Evolutionary conservation across 148 eudicot genomes (phyloP).

Genomic region (Simmondsia chinensis): DNA sequence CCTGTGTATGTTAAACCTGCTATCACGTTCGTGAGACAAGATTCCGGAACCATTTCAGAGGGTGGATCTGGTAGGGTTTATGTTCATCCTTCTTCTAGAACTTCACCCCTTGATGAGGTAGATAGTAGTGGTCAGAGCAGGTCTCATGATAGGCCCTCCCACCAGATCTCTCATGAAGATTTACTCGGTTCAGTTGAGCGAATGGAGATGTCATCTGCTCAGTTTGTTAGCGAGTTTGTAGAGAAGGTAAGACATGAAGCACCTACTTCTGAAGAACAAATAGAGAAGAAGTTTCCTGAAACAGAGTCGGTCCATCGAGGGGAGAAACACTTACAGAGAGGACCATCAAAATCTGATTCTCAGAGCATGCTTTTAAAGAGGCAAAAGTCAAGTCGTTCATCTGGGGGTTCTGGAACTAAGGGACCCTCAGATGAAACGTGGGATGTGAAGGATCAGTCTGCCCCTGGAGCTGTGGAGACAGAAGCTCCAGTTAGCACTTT

Average conservation of each 20-base stretch:
- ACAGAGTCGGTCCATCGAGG: slow-evolving; percentile 14
- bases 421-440: slow-evolving; percentile 65
- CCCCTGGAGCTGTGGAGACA: slow-evolving; percentile 18
- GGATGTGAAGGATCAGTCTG: slow-evolving; percentile 41
- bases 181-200: slow-evolving; percentile 52
- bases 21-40: slow-evolving; percentile 10
- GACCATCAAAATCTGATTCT: slow-evolving; percentile 14
- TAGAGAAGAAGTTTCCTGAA: slow-evolving; percentile 21
- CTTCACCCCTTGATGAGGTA: slow-evolving; percentile 11
- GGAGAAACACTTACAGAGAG: slow-evolving; percentile 11
- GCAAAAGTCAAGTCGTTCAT: slow-evolving; percentile 32
- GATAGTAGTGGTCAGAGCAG: slow-evolving; percentile 6
- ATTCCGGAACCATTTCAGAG: slow-evolving; percentile 8
- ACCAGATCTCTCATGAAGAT: slow-evolving; percentile 23
- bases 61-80: slow-evolving; percentile 13
- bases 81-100: slow-evolving; percentile 6
- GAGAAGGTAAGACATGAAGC: too few species aligned
- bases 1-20: slow-evolving; percentile 13
- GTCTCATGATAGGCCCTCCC: slow-evolving; percentile 14
- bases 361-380: slow-evolving; percentile 21
- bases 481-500: slow-evolving; percentile 21
- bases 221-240: slow-evolving; percentile 48
- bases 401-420: slow-evolving; percentile 31
- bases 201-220: slow-evolving; percentile 45
- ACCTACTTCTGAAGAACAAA: too few species aligned